Percentiles rank a stretch among this genome's conserved stretches.
These are phyloP conservation scores for Trametes cubensis DNA, from an alignment of 768 basidiomycete genomes.

Conservation along the genomic window DNA sequence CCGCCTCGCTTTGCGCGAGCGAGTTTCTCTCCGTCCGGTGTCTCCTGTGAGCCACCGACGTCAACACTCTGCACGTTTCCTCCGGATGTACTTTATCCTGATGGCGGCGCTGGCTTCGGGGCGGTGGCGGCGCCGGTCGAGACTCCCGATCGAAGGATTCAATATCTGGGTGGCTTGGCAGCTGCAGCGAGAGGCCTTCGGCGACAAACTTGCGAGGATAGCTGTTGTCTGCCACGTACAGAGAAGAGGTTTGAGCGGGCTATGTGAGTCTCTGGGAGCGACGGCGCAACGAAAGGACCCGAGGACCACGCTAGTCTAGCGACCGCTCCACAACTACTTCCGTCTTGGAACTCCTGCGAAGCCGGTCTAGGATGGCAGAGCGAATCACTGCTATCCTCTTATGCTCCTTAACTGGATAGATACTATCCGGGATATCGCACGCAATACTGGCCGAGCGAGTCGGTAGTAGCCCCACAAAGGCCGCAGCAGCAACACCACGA, in stretches of 20 bases:
- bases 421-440: too few species aligned
- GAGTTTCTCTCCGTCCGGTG: not conserved
- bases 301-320: not conserved
- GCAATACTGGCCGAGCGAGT: too few species aligned
- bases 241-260: not conserved
- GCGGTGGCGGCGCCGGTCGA: not conserved
- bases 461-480: too few species aligned
- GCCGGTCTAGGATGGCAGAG: not conserved
- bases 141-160: not conserved
- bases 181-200: too few species aligned
- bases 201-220: not conserved
- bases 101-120: not conserved
- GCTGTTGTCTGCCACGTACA: not conserved
- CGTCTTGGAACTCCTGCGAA: not conserved
- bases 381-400: not conserved
- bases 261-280: slow-evolving; percentile 4
- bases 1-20: not conserved
- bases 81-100: not conserved
- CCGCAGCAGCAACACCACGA: too few species aligned
- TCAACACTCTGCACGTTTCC: slow-evolving; percentile 7
- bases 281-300: slow-evolving; percentile 4
- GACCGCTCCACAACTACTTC: slow-evolving; percentile 7
- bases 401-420: too few species aligned
- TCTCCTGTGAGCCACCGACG: slow-evolving; percentile 14
- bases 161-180: not conserved